phyloP scores from a whole-genome alignment of 176 grass and related monocot genomes.

The Phragmites australis region DNA sequence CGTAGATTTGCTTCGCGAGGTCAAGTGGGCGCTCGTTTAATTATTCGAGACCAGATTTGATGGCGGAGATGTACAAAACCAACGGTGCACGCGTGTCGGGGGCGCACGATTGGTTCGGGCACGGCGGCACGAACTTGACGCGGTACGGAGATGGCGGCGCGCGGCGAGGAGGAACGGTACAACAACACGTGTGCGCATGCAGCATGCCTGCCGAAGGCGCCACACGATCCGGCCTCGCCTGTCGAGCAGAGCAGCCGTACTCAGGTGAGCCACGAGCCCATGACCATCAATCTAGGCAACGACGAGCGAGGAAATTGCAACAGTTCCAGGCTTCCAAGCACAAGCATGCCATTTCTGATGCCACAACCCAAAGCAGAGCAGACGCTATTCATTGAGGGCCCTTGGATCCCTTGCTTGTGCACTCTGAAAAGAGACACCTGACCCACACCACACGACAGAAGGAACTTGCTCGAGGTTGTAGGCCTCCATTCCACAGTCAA shows the following conservation, averaged over 20 bases:
- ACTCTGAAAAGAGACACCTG: neutral
- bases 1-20: neutral
- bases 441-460: neutral
- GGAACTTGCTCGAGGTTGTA: neutral
- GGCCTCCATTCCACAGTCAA: neutral
- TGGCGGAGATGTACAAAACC: neutral
- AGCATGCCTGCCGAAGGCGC: slow-evolving; percentile 1
- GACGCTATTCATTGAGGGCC: neutral
- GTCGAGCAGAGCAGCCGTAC: neutral
- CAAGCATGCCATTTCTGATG: neutral
- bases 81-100: neutral
- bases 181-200: slow-evolving; percentile 40
- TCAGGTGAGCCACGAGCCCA: neutral
- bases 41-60: neutral
- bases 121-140: neutral
- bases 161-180: slow-evolving; percentile 22
- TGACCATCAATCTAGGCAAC: too few species aligned
- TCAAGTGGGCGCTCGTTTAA: neutral
- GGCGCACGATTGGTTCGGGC: neutral
- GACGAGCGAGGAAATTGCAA: too few species aligned
- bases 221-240: slow-evolving; percentile 35
- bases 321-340: neutral
- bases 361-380: neutral
- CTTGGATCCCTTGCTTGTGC: neutral
- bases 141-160: neutral